These are phyloP conservation scores for Backusella tarrabulga DNA, from an alignment of 192 early-diverging fungal genomes.

Conservation along the genomic window DNA sequence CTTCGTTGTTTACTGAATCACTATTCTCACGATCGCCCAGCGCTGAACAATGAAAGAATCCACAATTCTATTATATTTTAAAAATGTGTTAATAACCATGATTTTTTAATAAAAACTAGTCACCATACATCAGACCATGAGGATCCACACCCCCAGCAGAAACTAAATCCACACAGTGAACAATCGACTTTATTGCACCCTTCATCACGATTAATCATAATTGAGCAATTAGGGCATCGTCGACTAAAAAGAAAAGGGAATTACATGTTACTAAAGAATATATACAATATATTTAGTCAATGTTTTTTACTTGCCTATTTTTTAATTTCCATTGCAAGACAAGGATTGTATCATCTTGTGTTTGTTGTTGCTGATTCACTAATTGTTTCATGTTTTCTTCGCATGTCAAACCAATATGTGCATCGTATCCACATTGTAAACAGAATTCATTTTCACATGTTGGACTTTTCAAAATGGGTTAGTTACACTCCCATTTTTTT, in stretches of 20 bases:
- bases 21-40: neutral
- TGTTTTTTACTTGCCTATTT: constrained; percentile 35
- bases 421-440: constrained; percentile 49
- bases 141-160: constrained; percentile 62
- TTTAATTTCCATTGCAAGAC: constrained; percentile 32
- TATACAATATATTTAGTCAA: neutral
- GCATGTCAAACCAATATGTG: constrained; percentile 40
- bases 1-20: neutral
- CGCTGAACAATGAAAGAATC: constrained; percentile 56
- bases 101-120: neutral
- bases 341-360: constrained; percentile 14
- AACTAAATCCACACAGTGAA: constrained; percentile 59
- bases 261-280: neutral
- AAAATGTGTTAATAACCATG: neutral
- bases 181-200: constrained; percentile 75
- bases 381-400: constrained; percentile 45
- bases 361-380: neutral
- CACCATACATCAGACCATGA: constrained; percentile 46
- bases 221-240: constrained; percentile 63
- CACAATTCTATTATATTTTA: constrained; percentile 37
- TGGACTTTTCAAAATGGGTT: constrained; percentile 26
- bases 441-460: constrained; percentile 43
- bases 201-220: constrained; percentile 66
- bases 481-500: neutral
- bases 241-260: constrained; percentile 35